A percentile compares a stretch with the other conserved stretches of the same genome.
Evolutionary conservation across 805 yeast genomes (phyloP).

Genomic region (Suhomyces faveliae): DNA sequence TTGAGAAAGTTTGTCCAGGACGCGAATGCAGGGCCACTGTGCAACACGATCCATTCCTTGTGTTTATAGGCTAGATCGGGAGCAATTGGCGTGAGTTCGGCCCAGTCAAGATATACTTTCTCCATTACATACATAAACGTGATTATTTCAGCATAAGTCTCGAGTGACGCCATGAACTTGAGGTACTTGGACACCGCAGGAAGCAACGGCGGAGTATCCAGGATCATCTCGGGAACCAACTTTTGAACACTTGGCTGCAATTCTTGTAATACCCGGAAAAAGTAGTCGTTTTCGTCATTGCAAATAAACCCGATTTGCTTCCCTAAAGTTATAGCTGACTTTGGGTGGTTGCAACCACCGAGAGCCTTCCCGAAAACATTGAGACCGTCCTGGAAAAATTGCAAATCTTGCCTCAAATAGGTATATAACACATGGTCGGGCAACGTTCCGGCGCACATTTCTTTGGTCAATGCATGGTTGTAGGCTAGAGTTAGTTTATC

Average conservation of each 20-base stretch:
- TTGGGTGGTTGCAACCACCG: slow-evolving; percentile 40
- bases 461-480: slow-evolving; percentile 42
- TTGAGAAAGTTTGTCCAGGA: slow-evolving; percentile 48
- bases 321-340: slow-evolving; percentile 40
- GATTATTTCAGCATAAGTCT: slow-evolving; percentile 40
- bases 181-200: slow-evolving; percentile 40
- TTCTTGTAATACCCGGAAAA: slow-evolving; percentile 25
- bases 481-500: slow-evolving; percentile 28
- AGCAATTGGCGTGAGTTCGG: slow-evolving; percentile 26
- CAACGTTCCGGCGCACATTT: slow-evolving; percentile 47
- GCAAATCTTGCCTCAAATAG: slow-evolving; percentile 49
- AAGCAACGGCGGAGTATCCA: slow-evolving; percentile 17
- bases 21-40: slow-evolving; percentile 48
- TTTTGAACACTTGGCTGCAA: slow-evolving; percentile 19
- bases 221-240: slow-evolving; percentile 18
- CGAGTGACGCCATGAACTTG: slow-evolving; percentile 29
- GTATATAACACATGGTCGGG: slow-evolving; percentile 41
- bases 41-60: slow-evolving; percentile 52
- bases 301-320: slow-evolving; percentile 53
- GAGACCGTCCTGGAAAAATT: slow-evolving; percentile 44
- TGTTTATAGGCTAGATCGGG: slow-evolving; percentile 42
- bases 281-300: slow-evolving; percentile 49
- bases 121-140: slow-evolving; percentile 50
- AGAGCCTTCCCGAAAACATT: slow-evolving; percentile 45
- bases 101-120: slow-evolving; percentile 53